Base-by-base conservation (phyloP, 495 filamentous ascomycete genomes). In the Aspergillus nanangensis region DNA sequence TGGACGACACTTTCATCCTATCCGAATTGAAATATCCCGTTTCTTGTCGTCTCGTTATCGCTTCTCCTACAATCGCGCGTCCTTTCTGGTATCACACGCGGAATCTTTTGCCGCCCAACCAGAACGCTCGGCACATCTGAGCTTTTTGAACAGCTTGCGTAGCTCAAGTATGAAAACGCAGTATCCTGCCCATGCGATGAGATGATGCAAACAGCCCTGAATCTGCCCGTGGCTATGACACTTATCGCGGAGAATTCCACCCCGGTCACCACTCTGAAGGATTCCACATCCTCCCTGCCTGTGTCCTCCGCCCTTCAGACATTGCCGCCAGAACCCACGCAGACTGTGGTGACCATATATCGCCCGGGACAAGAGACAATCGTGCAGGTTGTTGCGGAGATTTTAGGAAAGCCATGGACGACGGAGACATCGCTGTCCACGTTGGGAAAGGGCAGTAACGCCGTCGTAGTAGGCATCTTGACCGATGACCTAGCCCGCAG, bases 371-470 rank as follows among this genome's bases (percentile, higher is more conserved):
- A 84, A 52, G 81, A 86, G 35, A 71, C 72, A 21, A 82, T 88
- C 44, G 82, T 86, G 18, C 76, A 76, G 15, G 67, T 83, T 22
- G 82, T 85, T 44, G 83, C 84, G 11, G 82, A 87, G 39, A 76
- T 87, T 11, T 61, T 87, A 32, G 83, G 84, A 31, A 86, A 85
- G 56, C 76, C 80, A 38, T 79, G 77, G 65, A 76, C 74, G 22
- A 66, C 79, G 21, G 77, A 74, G 38, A 66, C 66, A 9, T 67
- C 72, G 39, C 74, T 84, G 37, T 69, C 66, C 27, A 70, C 72
- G 2, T 69, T 80, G 11, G 69, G 67, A 15, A 57, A 56, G 15
- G 66, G 67, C 17, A 75, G 76, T 35, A 69, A 72, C 48, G 74
- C 71, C 21, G 60, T 72, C 10, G 80, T 87, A 3, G 72, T 83